phyloP scores from a whole-genome alignment of 371 early-diverging fungal species.

The Mortierella sp. region DNA sequence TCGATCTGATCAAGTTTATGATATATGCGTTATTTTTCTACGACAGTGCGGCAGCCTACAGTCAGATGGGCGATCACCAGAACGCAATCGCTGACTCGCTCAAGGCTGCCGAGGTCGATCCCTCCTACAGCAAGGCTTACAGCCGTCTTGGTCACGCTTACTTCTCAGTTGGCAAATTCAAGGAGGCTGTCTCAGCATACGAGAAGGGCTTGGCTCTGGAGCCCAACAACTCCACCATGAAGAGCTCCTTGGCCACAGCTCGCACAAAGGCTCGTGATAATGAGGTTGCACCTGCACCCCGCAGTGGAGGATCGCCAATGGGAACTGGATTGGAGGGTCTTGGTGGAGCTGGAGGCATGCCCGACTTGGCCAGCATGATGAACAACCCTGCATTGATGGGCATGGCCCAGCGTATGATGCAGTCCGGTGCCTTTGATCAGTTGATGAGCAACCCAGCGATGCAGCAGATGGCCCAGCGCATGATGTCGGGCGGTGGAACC shows the following conservation, averaged over 20 bases:
- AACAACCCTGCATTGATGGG: constrained; percentile 93
- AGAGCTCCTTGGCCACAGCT: constrained; percentile 71
- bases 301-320: constrained; percentile 38
- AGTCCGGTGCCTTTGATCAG: constrained; percentile 83
- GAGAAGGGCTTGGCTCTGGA: constrained; percentile 92
- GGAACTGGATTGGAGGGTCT: constrained; percentile 43
- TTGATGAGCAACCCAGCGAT: constrained; percentile 93
- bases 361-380: constrained; percentile 80
- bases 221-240: constrained; percentile 82
- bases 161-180: constrained; percentile 84
- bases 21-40: background rate
- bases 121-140: constrained; percentile 92
- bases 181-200: constrained; percentile 91
- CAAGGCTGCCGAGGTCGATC: constrained; percentile 86
- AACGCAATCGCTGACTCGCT: constrained; percentile 90
- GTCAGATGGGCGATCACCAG: constrained; percentile 86
- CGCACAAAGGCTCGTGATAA: constrained; percentile 61
- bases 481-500: constrained; percentile 72
- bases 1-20: background rate
- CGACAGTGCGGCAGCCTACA: constrained; percentile 92
- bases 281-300: constrained; percentile 49
- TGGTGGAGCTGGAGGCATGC: constrained; percentile 71
- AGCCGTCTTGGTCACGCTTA: constrained; percentile 94
- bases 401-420: constrained; percentile 96
- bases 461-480: constrained; percentile 84